Percentiles rank a stretch among this genome's conserved stretches.
Evolutionary conservation across 805 yeast genomes (phyloP).

Genomic region (Monosporozyma servazzii): DNA sequence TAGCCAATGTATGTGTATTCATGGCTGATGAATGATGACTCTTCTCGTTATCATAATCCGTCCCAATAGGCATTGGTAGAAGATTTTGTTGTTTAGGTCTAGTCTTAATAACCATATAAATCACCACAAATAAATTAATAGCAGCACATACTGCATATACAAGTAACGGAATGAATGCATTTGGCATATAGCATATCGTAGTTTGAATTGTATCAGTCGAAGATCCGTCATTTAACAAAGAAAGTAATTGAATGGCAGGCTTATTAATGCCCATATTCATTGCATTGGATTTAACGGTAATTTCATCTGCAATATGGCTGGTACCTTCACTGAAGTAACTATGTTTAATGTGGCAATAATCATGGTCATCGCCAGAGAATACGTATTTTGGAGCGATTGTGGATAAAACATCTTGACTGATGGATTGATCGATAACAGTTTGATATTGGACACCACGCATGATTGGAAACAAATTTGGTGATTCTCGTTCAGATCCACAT

Average conservation of each 20-base stretch:
- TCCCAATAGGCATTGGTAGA: constrained; percentile 19
- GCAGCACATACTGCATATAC: constrained; percentile 23
- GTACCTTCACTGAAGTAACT: constrained; percentile 19
- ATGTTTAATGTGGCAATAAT: constrained; percentile 77
- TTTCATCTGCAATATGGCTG: constrained; percentile 45
- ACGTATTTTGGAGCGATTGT: constrained; percentile 56
- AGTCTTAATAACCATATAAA: background rate
- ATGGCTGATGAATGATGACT: background rate
- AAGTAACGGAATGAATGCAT: constrained; percentile 39
- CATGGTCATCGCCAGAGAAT: constrained; percentile 96
- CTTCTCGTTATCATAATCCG: constrained; percentile 4
- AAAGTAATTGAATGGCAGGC: constrained; percentile 82
- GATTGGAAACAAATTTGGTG: constrained; percentile 54
- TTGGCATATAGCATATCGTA: constrained; percentile 47
- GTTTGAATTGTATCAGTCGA: constrained; percentile 28
- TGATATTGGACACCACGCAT: constrained; percentile 78
- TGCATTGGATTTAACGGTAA: constrained; percentile 80
- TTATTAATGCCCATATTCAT: constrained; percentile 84
- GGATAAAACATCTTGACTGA: constrained; percentile 50
- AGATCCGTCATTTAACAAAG: constrained; percentile 40
- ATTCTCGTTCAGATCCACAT: constrained; percentile 78
- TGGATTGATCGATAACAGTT: constrained; percentile 62
- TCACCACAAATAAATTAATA: constrained; percentile 2
- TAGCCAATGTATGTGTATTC: background rate
- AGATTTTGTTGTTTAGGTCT: background rate